Conservation (phyloP, 495 filamentous ascomycete species). For the Aspergillus coremiiformis region DNA sequence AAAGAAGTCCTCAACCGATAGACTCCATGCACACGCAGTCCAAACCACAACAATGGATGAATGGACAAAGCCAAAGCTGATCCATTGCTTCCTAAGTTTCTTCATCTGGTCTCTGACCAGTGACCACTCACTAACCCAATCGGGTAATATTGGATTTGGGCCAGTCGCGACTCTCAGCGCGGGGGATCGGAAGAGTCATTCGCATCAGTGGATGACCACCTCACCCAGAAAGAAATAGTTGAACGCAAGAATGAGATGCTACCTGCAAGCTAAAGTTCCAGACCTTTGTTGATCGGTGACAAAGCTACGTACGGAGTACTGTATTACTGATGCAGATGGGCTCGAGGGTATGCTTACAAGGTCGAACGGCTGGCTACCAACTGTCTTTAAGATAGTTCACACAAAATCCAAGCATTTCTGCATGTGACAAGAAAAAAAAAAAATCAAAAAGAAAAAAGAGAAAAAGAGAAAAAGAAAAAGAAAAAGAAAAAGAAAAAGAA, state of each 20-base stretch:
- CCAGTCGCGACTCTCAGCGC: neutral
- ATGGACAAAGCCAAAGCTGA: neutral
- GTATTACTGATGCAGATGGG: neutral
- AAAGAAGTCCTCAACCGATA: neutral
- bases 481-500: neutral
- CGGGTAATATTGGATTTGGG: neutral
- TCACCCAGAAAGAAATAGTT: neutral
- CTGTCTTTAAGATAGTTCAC: neutral
- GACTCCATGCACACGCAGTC: neutral
- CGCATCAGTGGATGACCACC: neutral
- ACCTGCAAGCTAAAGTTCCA: slow-evolving; percentile 3
- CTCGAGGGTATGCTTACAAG: neutral
- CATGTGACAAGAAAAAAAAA: slow-evolving; percentile 7
- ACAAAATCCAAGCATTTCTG: neutral
- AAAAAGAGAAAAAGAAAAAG: neutral
- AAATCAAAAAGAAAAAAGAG: neutral
- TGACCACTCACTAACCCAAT: neutral
- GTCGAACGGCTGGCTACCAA: neutral
- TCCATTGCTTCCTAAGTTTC: neutral
- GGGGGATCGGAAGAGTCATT: neutral
- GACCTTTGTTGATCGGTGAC: neutral
- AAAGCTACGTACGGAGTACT: too few relatives aligned
- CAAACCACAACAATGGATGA: neutral
- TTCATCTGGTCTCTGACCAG: neutral
- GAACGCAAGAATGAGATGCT: neutral